A percentile compares a stretch with the other conserved stretches of the same genome.
Conservation (phyloP, 495 filamentous ascomycete species). For the Diplogelasinospora grovesii region DNA sequence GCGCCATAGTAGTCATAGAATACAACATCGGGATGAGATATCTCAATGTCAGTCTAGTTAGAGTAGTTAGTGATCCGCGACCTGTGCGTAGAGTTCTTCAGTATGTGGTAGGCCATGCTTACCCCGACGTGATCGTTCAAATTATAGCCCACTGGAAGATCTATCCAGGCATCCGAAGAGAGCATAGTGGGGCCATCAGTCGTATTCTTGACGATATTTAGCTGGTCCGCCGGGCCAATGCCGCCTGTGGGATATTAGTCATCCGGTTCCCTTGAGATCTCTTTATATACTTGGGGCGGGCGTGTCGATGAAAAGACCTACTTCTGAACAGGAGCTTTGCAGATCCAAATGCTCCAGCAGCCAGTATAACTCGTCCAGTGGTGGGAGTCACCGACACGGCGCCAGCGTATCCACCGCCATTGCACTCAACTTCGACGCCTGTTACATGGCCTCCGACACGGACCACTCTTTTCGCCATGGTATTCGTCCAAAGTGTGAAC, state of each 20-base stretch:
- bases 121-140: constrained; percentile 62
- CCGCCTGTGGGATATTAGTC: constrained; percentile 31
- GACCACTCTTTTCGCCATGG: constrained; percentile 55
- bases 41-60: constrained; percentile 50
- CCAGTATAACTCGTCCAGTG: constrained; percentile 59
- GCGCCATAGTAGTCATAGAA: constrained; percentile 60
- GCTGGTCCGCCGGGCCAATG: constrained; percentile 55
- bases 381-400: constrained; percentile 48
- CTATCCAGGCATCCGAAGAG: constrained; percentile 50
- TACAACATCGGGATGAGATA: constrained; percentile 52
- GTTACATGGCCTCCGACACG: constrained; percentile 51
- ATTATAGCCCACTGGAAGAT: constrained; percentile 64
- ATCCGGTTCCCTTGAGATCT: too few relatives aligned
- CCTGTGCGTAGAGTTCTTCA: not conserved
- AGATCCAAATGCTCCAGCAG: constrained; percentile 60
- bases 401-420: constrained; percentile 47
- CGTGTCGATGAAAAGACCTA: constrained; percentile 4
- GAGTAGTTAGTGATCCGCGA: constrained; percentile 25
- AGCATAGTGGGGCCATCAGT: constrained; percentile 46
- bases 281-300: too few relatives aligned
- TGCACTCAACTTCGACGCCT: constrained; percentile 58
- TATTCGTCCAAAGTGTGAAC: constrained; percentile 58
- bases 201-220: constrained; percentile 48
- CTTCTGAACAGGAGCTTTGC: constrained; percentile 56
- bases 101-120: constrained; percentile 5